Base-by-base conservation (phyloP, 108 stramenopile species). In the Nitzschia putrida region DNA sequence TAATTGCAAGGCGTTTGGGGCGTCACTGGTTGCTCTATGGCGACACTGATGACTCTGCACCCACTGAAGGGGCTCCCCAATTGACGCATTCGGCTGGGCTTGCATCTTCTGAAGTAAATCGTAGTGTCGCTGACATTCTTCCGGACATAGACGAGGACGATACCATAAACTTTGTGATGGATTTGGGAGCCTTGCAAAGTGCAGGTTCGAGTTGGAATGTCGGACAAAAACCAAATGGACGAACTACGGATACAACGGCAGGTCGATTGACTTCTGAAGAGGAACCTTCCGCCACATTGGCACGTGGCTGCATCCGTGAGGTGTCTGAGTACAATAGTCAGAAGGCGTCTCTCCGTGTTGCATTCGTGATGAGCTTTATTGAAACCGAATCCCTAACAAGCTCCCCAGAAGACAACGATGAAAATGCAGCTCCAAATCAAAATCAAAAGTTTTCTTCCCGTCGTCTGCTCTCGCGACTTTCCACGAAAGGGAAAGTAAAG, bases 131-230 rank as follows among this genome's bases (percentile, higher is more conserved):
- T 38, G 20, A 40, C 41, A 29, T 45, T 21, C 24, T 66, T 39
- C 44, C 42, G 18, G 76, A 61, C 53, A 70, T 70, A 22, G 81
- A 83, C 10, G 74, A 75, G 44, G 89, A 94, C 40, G 80, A 87
- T 54, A 86, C 88, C 2, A 74, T 83, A 21, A 82, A 90, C 40
- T 94, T 94, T 68, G 78, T 91, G 5, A 91, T 94, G 87, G 89
- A 94, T 76, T 75, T 94, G n/a, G 76, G 82, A 37, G 66, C 45
- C 41, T 65, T 90, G 9, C 76, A 76, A 34, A 34, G 29, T 34
- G 55, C 73, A 82, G 53, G 79, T 57, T 38, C 43, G 57, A 7
- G 18, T 16, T 49, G 47, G 29, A 34, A 34, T 49, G 47, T 49
- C 6, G 47, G 47, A 16, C 14, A 18, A 18, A 49, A 49, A 4